Base-by-base conservation (phyloP, 176 grass and related monocot genomes). In the Otatea glauca region DNA sequence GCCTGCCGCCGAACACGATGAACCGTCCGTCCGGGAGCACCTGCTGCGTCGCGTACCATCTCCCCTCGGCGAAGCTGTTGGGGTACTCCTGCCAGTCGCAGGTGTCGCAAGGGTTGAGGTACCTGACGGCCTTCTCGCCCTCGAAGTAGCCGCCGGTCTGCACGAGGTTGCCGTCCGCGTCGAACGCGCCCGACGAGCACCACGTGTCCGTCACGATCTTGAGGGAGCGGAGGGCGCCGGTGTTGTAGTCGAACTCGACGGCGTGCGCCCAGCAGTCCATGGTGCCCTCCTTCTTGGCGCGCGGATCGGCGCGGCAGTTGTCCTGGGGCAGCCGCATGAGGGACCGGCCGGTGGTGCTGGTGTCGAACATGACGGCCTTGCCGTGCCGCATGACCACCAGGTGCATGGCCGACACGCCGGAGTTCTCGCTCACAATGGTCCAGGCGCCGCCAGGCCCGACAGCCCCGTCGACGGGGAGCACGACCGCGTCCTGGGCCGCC, bases 1-100 rank as follows among this genome's bases (percentile, higher is more conserved):
- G 94, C 10, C 94, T 91, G 11, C 91, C 94, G 23, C 94, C 94
- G 47, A 97, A 27, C n/a, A 97, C 82, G 77, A 97, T 72, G 69
- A 89, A 89, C 56, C 86, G 77, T 9, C 91, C 91, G 77, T 97
- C 82, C 1, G 91, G 84, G 35, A 97, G 77, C 64, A 83, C 79
- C 8, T 74, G 81, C 64, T 93, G 89, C n/a, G 91, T 93, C 4
- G 80, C 85, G 47, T 95, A 98, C 92, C 92, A 93, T n/a, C 88
- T 73, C 25, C 89, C 86, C 2, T 78, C 88, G 0, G 88, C 79
- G 69, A 93, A 70, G 83, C 55, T 83, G 49, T 81, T 35, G 32
- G 92, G 78, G 49, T 81, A 75, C 86, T 91, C 92, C 13, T 37
- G 7, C 79, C 88, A 94, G 70, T 94, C 88, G 63, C 88, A 83